These are phyloP conservation scores for Hydnomerulius pinastri DNA, from an alignment of 768 basidiomycete species.

Conservation along the genomic window DNA sequence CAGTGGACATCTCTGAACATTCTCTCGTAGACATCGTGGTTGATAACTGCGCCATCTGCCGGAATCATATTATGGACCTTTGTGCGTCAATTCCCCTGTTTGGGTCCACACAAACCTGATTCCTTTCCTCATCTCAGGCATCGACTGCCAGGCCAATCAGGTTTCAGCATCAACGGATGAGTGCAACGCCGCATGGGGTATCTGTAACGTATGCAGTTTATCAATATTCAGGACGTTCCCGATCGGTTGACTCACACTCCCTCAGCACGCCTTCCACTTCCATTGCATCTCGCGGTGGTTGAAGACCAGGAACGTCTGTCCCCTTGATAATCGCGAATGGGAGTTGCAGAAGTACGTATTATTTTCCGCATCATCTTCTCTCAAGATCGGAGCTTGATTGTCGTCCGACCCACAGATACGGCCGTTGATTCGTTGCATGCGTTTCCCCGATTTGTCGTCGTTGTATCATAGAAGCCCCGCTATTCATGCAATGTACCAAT, in stretches of 20 bases:
- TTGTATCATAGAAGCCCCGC: slow-evolving; percentile 23
- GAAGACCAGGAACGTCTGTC: slow-evolving; percentile 96
- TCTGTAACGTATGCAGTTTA: slow-evolving; percentile 75
- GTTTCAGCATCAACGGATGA: slow-evolving; percentile 96
- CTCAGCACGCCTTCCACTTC: slow-evolving; percentile 97
- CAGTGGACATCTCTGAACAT: slow-evolving; percentile 3
- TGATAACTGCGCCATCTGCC: slow-evolving; percentile 99
- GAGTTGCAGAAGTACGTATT: slow-evolving; percentile 89
- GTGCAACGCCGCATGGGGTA: slow-evolving; percentile 98
- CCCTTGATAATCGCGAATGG: slow-evolving; percentile 95
- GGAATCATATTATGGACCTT: slow-evolving; percentile 99
- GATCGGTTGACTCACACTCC: slow-evolving; percentile 1
- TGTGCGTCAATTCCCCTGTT: slow-evolving; percentile 55
- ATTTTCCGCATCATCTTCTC: not conserved
- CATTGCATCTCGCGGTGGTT: slow-evolving; percentile 99
- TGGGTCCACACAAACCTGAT: slow-evolving; percentile 2
- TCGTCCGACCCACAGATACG: slow-evolving; percentile 34
- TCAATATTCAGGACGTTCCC: not conserved
- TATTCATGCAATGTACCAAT: slow-evolving; percentile 15
- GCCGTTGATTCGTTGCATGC: slow-evolving; percentile 33
- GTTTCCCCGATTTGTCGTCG: not conserved
- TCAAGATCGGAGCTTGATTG: not conserved
- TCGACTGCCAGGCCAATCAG: slow-evolving; percentile 99
- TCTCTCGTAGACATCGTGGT: slow-evolving; percentile 84
- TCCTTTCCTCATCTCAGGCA: slow-evolving; percentile 58